These are phyloP conservation scores for Fusarium pilosicola DNA, from an alignment of 2,329 filamentous ascomycete genomes.

Conservation along the genomic window DNA sequence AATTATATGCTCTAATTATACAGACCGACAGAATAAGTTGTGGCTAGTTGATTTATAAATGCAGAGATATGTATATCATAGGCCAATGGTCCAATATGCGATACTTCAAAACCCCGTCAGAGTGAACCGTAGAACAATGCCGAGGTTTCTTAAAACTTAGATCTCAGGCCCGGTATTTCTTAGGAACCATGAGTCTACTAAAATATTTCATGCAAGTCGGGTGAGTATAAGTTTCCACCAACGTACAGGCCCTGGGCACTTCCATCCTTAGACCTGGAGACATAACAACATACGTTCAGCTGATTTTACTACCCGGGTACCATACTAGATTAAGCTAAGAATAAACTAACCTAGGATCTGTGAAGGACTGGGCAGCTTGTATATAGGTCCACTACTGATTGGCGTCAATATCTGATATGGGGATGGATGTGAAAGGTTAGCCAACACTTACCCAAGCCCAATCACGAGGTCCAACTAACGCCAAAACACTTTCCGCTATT, in stretches of 20 bases:
- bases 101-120: not conserved
- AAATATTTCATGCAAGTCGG: accelerated
- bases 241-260: accelerated
- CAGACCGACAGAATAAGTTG: accelerated
- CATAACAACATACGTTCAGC: too few species aligned
- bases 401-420: too few species aligned
- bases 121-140: not conserved
- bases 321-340: not conserved
- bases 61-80: not conserved
- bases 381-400: not conserved
- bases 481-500: not conserved
- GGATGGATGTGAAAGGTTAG: too few species aligned
- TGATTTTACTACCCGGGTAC: too few species aligned
- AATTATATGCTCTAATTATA: accelerated
- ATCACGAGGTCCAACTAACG: not conserved
- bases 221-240: too few species aligned
- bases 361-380: accelerated
- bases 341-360: accelerated
- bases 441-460: not conserved
- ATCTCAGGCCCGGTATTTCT: accelerated
- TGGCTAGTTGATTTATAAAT: not conserved
- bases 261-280: not conserved
- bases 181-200: accelerated
- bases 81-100: too few species aligned
- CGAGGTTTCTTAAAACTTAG: accelerated